Evolutionary conservation across 2,329 filamentous ascomycete genomes (phyloP).

Genomic region (Helicocarpus griseus): DNA sequence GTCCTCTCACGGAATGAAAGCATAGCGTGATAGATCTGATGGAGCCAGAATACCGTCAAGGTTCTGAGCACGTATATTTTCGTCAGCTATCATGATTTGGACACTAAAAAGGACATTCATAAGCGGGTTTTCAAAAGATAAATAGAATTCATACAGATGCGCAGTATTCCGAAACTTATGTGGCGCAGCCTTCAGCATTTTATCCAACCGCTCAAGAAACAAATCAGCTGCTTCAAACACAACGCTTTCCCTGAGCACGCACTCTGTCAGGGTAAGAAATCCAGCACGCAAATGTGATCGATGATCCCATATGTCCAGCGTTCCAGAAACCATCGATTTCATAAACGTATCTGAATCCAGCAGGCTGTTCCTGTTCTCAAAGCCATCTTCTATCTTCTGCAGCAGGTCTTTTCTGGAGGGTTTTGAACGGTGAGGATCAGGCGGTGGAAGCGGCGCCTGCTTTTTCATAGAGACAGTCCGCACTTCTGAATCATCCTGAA

Average conservation of each 20-base stretch:
- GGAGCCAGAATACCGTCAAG: slow-evolving; percentile 4
- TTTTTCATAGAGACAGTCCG: background rate
- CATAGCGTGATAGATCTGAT: slow-evolving; percentile 2
- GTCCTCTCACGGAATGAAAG: background rate
- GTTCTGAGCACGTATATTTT: background rate
- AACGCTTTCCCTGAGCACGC: slow-evolving; percentile 1
- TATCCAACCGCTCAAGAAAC: background rate
- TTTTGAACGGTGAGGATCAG: background rate
- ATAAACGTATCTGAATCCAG: background rate
- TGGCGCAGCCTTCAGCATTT: slow-evolving; percentile 1
- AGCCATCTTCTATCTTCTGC: background rate
- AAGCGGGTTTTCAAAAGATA: background rate
- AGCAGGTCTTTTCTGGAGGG: background rate
- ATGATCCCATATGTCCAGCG: background rate
- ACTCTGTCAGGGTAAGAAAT: background rate
- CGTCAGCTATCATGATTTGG: background rate
- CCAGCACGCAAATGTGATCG: slow-evolving; percentile 2
- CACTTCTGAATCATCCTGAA: background rate
- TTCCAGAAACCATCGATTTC: background rate
- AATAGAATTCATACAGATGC: slow-evolving; percentile 1
- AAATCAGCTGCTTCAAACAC: slow-evolving; percentile 1
- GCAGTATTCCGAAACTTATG: slow-evolving; percentile 1
- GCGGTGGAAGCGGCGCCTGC: background rate
- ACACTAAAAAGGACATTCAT: background rate
- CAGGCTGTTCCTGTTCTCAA: background rate